phyloP scores from a whole-genome alignment of 208 protist genomes.

The Trypanosomatidae sp. region DNA sequence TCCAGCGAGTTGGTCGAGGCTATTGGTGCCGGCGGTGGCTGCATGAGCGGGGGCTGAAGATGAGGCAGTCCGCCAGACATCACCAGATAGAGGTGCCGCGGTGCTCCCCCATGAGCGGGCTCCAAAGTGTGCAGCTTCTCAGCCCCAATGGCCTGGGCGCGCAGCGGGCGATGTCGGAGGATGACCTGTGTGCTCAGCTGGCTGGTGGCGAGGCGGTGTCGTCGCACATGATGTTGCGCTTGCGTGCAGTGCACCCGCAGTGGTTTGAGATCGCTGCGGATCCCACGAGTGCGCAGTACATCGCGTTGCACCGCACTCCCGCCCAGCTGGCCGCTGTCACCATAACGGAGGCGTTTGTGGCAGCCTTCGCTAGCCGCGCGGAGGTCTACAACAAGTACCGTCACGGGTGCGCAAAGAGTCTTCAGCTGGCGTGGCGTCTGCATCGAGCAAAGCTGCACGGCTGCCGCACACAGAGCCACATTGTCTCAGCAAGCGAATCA shows the following conservation, averaged over 20 bases:
- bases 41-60: constrained; percentile 17
- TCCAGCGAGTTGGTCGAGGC: constrained; percentile 60
- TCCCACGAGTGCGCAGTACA: constrained; percentile 8
- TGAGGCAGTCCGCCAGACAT: constrained; percentile 16
- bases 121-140: not conserved
- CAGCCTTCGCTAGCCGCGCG: constrained; percentile 28
- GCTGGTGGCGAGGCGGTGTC: constrained; percentile 15
- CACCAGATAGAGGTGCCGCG: constrained; percentile 26
- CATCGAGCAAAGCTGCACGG: not conserved
- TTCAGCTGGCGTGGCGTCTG: constrained; percentile 37
- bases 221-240: constrained; percentile 27
- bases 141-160: not conserved
- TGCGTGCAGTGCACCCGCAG: constrained; percentile 37
- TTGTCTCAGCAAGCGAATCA: not conserved
- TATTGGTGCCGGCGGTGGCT: constrained; percentile 40
- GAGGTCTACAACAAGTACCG: constrained; percentile 28
- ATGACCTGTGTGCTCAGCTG: constrained; percentile 16
- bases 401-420: constrained; percentile 31
- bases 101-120: constrained; percentile 1
- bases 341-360: constrained; percentile 37
- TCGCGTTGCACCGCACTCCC: constrained; percentile 6
- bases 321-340: constrained; percentile 14
- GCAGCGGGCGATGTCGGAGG: constrained; percentile 1
- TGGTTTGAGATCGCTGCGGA: constrained; percentile 32
- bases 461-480: not conserved